A percentile compares a stretch with the other conserved stretches of the same genome.
phyloP scores from a whole-genome alignment of 2,329 filamentous ascomycete genomes.

The Escovopsis sp. region DNA sequence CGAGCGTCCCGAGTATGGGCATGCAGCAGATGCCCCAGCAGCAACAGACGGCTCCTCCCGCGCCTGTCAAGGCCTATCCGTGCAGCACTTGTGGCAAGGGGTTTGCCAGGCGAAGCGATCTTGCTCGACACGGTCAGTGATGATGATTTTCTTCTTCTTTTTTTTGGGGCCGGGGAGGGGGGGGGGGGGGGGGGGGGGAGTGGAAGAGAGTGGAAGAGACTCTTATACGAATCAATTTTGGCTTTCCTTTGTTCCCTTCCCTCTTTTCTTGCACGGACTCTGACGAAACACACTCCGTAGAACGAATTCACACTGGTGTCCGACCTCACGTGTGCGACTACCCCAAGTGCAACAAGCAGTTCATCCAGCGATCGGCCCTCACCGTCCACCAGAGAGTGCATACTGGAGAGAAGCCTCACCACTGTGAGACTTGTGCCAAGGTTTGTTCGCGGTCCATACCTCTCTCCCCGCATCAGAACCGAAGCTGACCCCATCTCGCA shows the following conservation, averaged over 20 bases:
- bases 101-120: conserved; percentile 85
- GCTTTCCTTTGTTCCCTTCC: neutral
- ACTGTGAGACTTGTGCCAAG: conserved; percentile 94
- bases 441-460: conserved; percentile 33
- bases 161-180: too few species aligned
- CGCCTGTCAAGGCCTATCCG: conserved; percentile 55
- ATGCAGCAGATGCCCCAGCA: conserved; percentile 21
- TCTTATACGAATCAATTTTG: too few species aligned
- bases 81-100: conserved; percentile 83
- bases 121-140: conserved; percentile 68
- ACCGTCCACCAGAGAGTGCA: conserved; percentile 93
- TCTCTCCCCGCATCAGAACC: too few species aligned
- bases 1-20: conserved; percentile 20
- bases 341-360: conserved; percentile 80
- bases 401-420: conserved; percentile 95
- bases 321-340: conserved; percentile 87
- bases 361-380: conserved; percentile 89
- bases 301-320: conserved; percentile 87
- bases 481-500: neutral
- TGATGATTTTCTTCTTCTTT: too few species aligned
- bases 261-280: neutral
- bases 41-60: conserved; percentile 18
- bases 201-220: too few species aligned
- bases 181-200: too few species aligned
- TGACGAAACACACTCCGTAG: conserved; percentile 43